A percentile compares a stretch with the other conserved stretches of the same genome.
phyloP scores from a whole-genome alignment of 108 stramenopile species.

The Nannochloropsis oceanica region DNA sequence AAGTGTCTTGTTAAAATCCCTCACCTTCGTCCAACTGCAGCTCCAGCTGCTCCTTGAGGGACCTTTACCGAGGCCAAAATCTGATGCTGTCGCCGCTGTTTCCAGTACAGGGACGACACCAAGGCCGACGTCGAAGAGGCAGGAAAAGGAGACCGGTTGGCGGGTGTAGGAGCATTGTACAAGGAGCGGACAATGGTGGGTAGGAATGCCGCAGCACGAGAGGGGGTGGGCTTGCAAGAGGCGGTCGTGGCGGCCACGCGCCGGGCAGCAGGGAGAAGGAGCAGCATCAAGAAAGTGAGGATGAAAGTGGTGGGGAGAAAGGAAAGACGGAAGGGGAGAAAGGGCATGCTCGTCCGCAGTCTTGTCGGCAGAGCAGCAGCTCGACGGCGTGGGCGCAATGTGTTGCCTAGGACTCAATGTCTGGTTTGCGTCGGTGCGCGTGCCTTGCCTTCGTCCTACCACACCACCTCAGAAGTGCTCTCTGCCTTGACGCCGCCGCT shows the following conservation, averaged over 20 bases:
- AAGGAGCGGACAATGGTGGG: not conserved
- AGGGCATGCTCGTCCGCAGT: not conserved
- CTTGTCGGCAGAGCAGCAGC: no score
- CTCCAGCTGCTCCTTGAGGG: not conserved
- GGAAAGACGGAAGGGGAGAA: not conserved
- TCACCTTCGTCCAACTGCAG: not conserved
- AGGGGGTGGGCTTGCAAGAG: not conserved
- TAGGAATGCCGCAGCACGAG: not conserved
- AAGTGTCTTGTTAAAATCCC: no score
- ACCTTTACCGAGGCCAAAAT: not conserved
- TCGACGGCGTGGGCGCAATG: no score
- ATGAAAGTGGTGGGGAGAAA: not conserved
- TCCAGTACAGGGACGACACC: no score
- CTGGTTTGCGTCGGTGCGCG: no score
- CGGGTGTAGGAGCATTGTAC: not conserved
- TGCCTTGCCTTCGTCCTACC: no score
- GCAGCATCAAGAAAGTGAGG: not conserved
- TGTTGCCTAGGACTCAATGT: no score
- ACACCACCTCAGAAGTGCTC: no score
- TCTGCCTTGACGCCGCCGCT: no score
- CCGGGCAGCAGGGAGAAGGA: not conserved
- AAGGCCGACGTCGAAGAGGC: no score
- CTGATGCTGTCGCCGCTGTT: not conserved
- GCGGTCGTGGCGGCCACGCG: not conserved
- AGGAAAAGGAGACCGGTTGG: not conserved